phyloP scores from a whole-genome alignment of 345 rosid genomes.

The Acer yangbiense region DNA sequence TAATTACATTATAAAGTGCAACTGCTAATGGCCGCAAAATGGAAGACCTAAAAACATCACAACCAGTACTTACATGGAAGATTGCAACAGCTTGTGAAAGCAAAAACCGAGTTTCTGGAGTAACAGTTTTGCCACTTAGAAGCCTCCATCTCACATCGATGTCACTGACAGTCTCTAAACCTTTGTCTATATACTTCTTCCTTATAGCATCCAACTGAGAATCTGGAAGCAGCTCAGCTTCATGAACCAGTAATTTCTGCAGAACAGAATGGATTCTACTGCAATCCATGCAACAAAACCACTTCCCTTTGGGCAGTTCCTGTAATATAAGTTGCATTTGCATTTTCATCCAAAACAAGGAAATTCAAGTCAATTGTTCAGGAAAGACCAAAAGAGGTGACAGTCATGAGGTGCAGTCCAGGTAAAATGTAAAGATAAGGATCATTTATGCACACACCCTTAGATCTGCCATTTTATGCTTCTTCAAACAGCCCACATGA shows the following conservation, averaged over 20 bases:
- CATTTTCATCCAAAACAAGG: conserved; percentile 8
- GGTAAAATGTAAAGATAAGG: conserved; percentile 2
- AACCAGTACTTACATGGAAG: conserved; percentile 70
- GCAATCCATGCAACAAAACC: conserved; percentile 91
- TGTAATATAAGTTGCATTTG: conserved; percentile 37
- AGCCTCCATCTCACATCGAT: conserved; percentile 88
- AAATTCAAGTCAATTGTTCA: neutral
- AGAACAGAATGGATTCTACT: conserved; percentile 66
- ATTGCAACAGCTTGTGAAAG: conserved; percentile 91
- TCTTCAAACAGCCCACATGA: conserved; percentile 93
- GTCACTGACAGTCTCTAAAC: conserved; percentile 34
- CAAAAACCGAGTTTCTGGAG: conserved; percentile 61
- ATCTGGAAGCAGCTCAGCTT: conserved; percentile 73
- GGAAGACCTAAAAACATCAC: conserved; percentile 6
- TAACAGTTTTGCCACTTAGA: conserved; percentile 65
- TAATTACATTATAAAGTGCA: conserved; percentile 3
- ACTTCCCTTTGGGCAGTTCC: conserved; percentile 91
- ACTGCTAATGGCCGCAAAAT: neutral
- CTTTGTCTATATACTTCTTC: conserved; percentile 52
- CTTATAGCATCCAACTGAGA: conserved; percentile 53
- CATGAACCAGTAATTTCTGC: conserved; percentile 66
- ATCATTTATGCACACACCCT: conserved; percentile 52
- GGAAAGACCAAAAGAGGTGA: neutral
- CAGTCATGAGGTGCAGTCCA: neutral
- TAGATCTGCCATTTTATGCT: conserved; percentile 72